Conservation (phyloP, 345 rosid genomes). For the Salix brachista region DNA sequence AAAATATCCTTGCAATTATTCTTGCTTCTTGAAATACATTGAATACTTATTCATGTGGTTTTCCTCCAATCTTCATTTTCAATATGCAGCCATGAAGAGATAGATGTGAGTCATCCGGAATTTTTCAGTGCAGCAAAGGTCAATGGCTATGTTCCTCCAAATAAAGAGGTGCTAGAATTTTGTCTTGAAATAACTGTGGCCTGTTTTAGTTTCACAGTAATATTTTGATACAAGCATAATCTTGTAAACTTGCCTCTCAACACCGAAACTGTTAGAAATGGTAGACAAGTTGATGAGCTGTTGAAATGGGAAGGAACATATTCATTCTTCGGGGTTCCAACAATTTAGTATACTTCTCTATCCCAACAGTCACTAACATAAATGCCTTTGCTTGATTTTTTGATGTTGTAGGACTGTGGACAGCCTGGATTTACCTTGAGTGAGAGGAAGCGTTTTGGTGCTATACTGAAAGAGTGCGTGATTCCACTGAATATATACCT, state of each 20-base stretch:
- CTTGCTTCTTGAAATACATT: background rate
- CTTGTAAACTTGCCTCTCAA: slow-evolving; percentile 6
- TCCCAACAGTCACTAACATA: background rate
- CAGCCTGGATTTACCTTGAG: slow-evolving; percentile 93
- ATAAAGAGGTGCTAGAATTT: slow-evolving; percentile 55
- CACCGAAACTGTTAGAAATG: background rate
- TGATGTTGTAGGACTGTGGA: slow-evolving; percentile 66
- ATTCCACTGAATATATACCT: background rate
- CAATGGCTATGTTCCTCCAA: slow-evolving; percentile 89
- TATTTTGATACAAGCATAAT: background rate
- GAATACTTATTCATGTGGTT: slow-evolving; percentile 1
- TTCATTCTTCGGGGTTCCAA: background rate
- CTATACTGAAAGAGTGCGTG: slow-evolving; percentile 66
- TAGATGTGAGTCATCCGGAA: slow-evolving; percentile 92
- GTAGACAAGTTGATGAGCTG: background rate
- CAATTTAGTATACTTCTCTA: background rate
- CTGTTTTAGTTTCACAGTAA: background rate
- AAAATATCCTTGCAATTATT: background rate
- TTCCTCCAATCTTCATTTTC: slow-evolving; percentile 13
- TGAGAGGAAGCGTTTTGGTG: slow-evolving; percentile 88
- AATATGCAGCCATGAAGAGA: slow-evolving; percentile 77
- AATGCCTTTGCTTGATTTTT: slow-evolving; percentile 6
- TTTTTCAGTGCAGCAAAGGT: slow-evolving; percentile 82
- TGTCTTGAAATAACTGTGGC: slow-evolving; percentile 12
- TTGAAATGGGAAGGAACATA: background rate